Base-by-base conservation (phyloP, 305 asterid species). In the Vinca major region DNA sequence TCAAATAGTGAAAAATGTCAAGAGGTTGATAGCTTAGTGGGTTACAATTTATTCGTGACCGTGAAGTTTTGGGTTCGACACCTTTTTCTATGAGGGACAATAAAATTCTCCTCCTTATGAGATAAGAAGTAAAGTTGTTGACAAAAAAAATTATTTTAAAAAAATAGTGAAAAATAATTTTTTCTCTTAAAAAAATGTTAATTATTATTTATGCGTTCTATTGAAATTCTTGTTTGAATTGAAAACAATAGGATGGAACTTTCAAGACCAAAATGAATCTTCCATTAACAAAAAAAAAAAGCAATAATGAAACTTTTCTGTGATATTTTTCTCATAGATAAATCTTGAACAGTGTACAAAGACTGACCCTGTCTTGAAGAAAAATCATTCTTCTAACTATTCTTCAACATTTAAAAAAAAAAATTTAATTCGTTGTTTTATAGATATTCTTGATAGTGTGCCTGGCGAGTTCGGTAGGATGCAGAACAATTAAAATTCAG, bases 381-480 rank as follows among this genome's bases (percentile, higher is more conserved):
- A 53, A 67, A 54, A 55, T 65, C 71, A 55, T 58, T 58, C 64
- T 36, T 36, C 26, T 52, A n/a, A 4, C 45, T 10, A 52, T 61
- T 61, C 45, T 41, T 4, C 44, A 47, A 61, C 41, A 19, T n/a
- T 67, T 66, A 26, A 26, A 26, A 26, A 26, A 26, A 26, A 26
- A 26, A 26, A 26, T 0, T 26, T 26, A 26, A 26, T 26, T 26
- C 33, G 67, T 33, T 57, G 45, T 68, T 47, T 56, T 70, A 76
- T 76, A 77, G 68, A n/a, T n/a, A n/a, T n/a, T n/a, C n/a, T n/a
- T n/a, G n/a, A 76, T 76, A 77, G 68, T 62, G 71, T 26, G 65
- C 13, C 62, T 71, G 69, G 19, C 68, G 40, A 13, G 4, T 53
- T 1, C 33, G 33, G 33, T 26, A 26, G 33, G 0, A 1, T 26